Evolutionary conservation across 495 filamentous ascomycete species (phyloP).

Genomic region (Hyaloscypha hepaticicola): DNA sequence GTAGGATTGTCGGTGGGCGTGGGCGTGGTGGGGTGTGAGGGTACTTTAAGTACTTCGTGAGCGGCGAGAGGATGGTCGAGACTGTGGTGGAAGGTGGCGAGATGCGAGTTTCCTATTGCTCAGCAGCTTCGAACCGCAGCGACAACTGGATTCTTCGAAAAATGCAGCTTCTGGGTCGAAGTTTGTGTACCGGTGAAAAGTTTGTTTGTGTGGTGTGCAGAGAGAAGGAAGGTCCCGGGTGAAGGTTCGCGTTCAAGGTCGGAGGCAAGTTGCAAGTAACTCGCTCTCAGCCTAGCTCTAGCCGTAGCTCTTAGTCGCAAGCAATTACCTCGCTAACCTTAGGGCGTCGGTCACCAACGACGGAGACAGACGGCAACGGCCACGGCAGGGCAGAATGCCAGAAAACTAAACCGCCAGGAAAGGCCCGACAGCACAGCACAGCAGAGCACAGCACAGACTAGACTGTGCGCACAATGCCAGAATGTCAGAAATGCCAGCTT

Average conservation of each 20-base stretch:
- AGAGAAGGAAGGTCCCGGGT: neutral
- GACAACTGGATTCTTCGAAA: neutral
- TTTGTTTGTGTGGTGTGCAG: conserved; percentile 2
- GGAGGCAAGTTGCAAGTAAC: neutral
- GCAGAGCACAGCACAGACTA: neutral
- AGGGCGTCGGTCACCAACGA: too few relatives aligned
- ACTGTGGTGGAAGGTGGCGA: neutral
- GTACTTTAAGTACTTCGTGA: neutral
- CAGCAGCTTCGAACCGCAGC: neutral
- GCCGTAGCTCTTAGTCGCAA: too few relatives aligned
- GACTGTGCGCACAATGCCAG: neutral
- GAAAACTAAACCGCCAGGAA: too few relatives aligned
- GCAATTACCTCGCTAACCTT: too few relatives aligned
- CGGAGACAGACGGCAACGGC: neutral
- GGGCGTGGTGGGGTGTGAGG: neutral
- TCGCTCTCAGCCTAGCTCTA: neutral
- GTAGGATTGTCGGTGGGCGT: neutral
- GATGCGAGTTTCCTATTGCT: neutral
- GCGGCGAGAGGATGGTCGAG: neutral
- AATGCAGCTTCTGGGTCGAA: neutral
- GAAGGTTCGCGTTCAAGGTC: neutral
- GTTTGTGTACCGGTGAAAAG: neutral
- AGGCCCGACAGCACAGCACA: neutral
- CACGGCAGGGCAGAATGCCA: too few relatives aligned
- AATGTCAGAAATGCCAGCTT: neutral